phyloP scores from a whole-genome alignment of 495 filamentous ascomycete genomes.

The Talaromyces stipitatus region DNA sequence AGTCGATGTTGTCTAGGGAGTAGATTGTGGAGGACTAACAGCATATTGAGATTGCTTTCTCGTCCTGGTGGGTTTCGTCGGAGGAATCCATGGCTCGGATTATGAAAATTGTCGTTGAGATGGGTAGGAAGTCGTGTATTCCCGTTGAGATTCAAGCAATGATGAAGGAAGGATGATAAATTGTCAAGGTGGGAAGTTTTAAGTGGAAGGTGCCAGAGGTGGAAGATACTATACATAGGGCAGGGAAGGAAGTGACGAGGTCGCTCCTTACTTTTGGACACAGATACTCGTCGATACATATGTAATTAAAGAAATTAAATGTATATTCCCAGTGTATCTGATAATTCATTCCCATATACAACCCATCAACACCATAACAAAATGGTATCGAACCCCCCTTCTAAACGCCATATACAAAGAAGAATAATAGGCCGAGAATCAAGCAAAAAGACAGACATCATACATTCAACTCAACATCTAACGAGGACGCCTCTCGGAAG shows the following conservation, averaged over 20 bases:
- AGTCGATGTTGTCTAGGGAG: neutral
- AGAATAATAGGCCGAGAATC: too few relatives aligned
- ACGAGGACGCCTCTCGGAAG: constrained; percentile 27
- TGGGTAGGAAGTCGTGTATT: neutral
- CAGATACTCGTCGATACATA: too few relatives aligned
- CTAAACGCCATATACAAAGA: neutral
- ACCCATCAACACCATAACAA: neutral
- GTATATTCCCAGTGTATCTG: neutral
- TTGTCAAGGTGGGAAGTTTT: too few relatives aligned
- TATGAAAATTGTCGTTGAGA: neutral
- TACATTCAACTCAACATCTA: neutral
- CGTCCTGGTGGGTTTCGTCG: neutral
- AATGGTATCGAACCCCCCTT: neutral
- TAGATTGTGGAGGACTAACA: neutral
- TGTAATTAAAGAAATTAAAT: neutral
- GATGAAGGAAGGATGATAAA: too few relatives aligned
- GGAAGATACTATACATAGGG: too few relatives aligned
- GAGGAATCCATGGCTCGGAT: neutral
- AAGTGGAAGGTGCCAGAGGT: too few relatives aligned
- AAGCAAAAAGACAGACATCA: neutral
- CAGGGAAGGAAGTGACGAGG: too few relatives aligned
- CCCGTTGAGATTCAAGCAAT: too few relatives aligned
- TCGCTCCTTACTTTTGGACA: too few relatives aligned
- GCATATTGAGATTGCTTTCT: neutral
- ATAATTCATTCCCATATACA: neutral